Evolutionary conservation across 352 stramenopile species (phyloP), one percentile per base, ranked within the genome.

Genomic region (Globisporangium apiculatum): DNA sequence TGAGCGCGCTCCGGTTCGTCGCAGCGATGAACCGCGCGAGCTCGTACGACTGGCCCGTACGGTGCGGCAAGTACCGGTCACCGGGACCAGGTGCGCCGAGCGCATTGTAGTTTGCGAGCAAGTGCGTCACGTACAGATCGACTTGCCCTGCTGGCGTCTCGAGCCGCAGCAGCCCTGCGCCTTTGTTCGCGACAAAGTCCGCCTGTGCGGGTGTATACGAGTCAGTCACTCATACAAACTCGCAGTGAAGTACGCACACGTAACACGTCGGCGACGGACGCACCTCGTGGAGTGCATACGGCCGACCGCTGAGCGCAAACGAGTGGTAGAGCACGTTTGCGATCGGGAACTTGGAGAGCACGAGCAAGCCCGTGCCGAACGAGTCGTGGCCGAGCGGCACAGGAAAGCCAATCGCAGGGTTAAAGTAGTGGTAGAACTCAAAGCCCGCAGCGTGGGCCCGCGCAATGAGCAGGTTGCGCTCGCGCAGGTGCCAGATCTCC

Each of bases 361-460:
- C 75, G 14, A 92, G 68, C 60, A 92, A 64, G 14, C 83, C 83
- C 50, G 83, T 92, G 53, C 83, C 83, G 51, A 92, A 92, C 14
- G 75, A 76, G 56, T 90, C 83, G 6, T 80, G 61, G 5, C 79
- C 80, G 31, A 90, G 66, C 9, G 83, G 83, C 24, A 90, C 68
- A 0, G 83, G 83, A 58, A 92, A 92, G 8, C 83, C 83, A 41
- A 90, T 80, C 5, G 79, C 79, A 45, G 83, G 66, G 59, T 89
- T 85, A 51, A 92, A 92, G 72, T 92, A 92, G 68, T 92, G 83
- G 66, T 89, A 89, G 63, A 85, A 92, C 46, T 75, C 58, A 61
- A 87, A 87, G 0, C 83, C 83, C 5, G 63, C 72, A 37, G 78
- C 57, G 57, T 86, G 64, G 8, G 79, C 83, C 55, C 73, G 73